Evolutionary conservation across 306 rosid genomes (phyloP).

Genomic region (Prunus davidiana): DNA sequence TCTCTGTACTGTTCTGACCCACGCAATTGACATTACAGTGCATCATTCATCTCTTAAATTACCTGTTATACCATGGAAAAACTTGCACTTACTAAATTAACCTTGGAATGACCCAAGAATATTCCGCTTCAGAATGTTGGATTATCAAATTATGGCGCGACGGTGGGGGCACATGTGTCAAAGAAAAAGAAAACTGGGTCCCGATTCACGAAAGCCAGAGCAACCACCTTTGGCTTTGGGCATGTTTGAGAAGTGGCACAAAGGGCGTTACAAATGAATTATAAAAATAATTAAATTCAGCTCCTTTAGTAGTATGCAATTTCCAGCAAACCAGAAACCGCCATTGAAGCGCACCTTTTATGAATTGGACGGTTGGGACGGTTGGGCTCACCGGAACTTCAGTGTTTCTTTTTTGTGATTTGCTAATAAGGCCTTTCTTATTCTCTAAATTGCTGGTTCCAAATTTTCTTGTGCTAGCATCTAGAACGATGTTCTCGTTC

Average conservation of each 20-base stretch:
- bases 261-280: background rate
- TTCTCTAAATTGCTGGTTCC: background rate
- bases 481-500: no score
- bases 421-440: background rate
- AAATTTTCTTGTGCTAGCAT: no score
- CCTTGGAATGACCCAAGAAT: background rate
- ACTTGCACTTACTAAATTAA: background rate
- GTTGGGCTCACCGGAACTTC: conserved; percentile 2
- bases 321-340: background rate
- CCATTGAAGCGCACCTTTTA: background rate
- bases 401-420: background rate
- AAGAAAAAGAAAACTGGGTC: background rate
- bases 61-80: background rate
- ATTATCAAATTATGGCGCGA: background rate
- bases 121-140: background rate
- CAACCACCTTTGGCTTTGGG: background rate
- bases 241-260: conserved; percentile 26
- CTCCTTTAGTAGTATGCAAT: background rate
- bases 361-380: conserved; percentile 3
- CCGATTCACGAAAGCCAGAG: background rate
- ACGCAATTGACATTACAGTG: background rate
- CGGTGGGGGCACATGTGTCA: background rate
- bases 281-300: background rate
- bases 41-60: background rate
- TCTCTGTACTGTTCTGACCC: background rate